These are phyloP conservation scores for Hirschioporus abietinus DNA, from an alignment of 768 basidiomycete genomes.

Conservation along the genomic window DNA sequence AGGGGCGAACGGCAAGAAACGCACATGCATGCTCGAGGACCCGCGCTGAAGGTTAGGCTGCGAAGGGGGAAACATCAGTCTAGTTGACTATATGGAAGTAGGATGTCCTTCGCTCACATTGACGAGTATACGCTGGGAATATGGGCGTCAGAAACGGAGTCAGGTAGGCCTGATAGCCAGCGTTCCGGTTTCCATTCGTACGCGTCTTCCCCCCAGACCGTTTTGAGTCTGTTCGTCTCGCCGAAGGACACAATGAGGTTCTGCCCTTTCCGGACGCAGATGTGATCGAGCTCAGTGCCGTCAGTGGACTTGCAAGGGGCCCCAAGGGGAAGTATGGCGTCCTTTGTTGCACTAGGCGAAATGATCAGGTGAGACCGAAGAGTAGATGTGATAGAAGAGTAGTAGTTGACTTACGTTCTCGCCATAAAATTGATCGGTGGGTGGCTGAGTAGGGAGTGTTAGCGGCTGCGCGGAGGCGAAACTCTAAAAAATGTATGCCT, in stretches of 20 bases:
- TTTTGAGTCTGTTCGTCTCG: constrained; percentile 3
- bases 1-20: constrained; percentile 11
- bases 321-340: constrained; percentile 8
- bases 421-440: constrained; percentile 3
- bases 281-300: constrained; percentile 6
- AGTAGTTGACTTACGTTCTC: neutral
- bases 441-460: neutral
- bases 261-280: constrained; percentile 7
- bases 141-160: constrained; percentile 29
- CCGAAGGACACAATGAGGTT: constrained; percentile 4
- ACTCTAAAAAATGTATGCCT: neutral
- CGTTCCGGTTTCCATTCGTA: constrained; percentile 48
- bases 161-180: constrained; percentile 38
- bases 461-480: neutral
- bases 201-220: constrained; percentile 42
- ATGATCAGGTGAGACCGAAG: neutral
- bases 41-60: constrained; percentile 42
- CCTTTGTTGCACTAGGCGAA: constrained; percentile 4
- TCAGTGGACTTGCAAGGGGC: constrained; percentile 3
- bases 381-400: neutral
- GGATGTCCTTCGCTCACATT: constrained; percentile 24
- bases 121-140: constrained; percentile 42
- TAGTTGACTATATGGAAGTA: neutral
- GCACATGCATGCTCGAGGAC: constrained; percentile 41
- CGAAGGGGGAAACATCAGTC: neutral